Evolutionary conservation across 441 rosid genomes (phyloP), one percentile per base, ranked within the genome.

Genomic region (Pelargonium australe): DNA sequence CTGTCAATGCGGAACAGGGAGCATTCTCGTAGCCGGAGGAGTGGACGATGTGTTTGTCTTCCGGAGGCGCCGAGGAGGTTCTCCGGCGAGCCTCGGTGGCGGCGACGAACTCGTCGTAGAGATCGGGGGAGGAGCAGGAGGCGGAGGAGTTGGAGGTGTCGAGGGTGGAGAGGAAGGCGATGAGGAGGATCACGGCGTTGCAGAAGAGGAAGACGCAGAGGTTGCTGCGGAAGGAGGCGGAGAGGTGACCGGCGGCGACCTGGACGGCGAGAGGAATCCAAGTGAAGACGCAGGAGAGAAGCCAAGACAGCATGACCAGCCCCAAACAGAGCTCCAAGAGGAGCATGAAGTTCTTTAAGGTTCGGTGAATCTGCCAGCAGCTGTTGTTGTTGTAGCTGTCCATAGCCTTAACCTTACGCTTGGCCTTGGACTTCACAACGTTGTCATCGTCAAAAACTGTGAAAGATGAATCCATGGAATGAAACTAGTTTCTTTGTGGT

Each of bases 151-250:
- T 17, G 17, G 17, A 3, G 55, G 10, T 11, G 55, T 3, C n/a
- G 58, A 14, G 19, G 58, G 58, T 13, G 58, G 58, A 51, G 58
- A 51, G 58, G 58, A 51, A 51, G 58, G n/a, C 19, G 19, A 51
- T 14, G 58, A 51, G 58, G 58, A 51, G 7, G 58, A 51, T 51
- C 19, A 51, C 4, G 58, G 58, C 58, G 58, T 51, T 51, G 58
- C 58, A 51, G 58, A 51, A 51, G 58, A 51, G 19, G 58, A 51
- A 51, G 58, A 14, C 58, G 58, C 19, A n/a, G 58, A 51, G 44
- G 44, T 5, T 41, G 44, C 44, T 41, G 44, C 44, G 7, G 44
- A 41, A 8, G 44, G 44, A 41, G 44, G 44, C 9, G 44, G 44
- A 41, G 44, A 41, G 58, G 58, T 51, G 17, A 20, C 7, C 17